A percentile compares a stretch with the other conserved stretches of the same genome.
Conservation (phyloP, 345 rosid genomes). For the Gossypium sturtianum region DNA sequence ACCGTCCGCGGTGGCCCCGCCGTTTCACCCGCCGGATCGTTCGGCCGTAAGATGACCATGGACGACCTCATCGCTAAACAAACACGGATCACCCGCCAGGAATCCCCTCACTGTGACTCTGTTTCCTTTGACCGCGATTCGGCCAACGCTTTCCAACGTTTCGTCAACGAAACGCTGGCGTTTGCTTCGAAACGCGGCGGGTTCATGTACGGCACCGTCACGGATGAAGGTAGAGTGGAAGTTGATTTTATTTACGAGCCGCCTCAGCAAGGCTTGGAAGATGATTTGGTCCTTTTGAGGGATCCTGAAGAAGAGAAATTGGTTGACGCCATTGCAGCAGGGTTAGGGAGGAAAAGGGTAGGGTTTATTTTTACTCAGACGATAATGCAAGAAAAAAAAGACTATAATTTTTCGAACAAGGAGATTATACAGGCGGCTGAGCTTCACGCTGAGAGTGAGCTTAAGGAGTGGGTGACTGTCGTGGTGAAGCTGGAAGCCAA, state of each 20-base stretch:
- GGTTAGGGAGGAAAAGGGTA: conserved; percentile 84
- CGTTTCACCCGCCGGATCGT: conserved; percentile 71
- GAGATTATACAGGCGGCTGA: conserved; percentile 70
- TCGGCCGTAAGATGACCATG: conserved; percentile 94
- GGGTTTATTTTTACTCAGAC: conserved; percentile 81
- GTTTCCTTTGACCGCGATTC: conserved; percentile 82
- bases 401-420: conserved; percentile 61
- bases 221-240: conserved; percentile 66
- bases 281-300: conserved; percentile 47
- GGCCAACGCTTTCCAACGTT: conserved; percentile 72
- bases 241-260: conserved; percentile 90
- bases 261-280: conserved; percentile 72
- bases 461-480: conserved; percentile 92
- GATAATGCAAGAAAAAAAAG: conserved; percentile 62
- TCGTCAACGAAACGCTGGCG: conserved; percentile 64
- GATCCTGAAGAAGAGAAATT: conserved; percentile 60
- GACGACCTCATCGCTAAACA: conserved; percentile 86
- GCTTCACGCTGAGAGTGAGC: conserved; percentile 64
- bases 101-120: conserved; percentile 66
- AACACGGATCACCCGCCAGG: conserved; percentile 79
- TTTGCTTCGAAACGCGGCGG: conserved; percentile 87
- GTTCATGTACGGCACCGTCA: conserved; percentile 79
- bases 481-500: conserved; percentile 77
- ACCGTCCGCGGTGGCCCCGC: conserved; percentile 55
- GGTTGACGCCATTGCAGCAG: conserved; percentile 68